Conservation (phyloP, 2,329 filamentous ascomycete species). For the Fusarium dlaminii region DNA sequence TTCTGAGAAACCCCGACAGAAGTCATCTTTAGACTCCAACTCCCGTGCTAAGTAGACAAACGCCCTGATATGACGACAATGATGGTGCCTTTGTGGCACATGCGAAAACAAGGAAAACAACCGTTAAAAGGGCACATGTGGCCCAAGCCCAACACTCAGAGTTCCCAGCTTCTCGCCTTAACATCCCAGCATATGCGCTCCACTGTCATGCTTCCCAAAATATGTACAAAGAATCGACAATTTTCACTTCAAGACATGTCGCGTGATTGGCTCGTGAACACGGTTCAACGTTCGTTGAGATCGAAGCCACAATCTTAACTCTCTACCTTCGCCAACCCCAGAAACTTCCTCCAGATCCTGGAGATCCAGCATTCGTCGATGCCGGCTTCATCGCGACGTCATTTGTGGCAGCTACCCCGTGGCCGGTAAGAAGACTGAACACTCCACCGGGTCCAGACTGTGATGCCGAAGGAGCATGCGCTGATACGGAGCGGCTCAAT, state of each 20-base stretch:
- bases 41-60: conserved; percentile 42
- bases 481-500: conserved; percentile 54
- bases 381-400: conserved; percentile 43
- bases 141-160: conserved; percentile 12
- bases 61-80: conserved; percentile 35
- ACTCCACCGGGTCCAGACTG: conserved; percentile 58
- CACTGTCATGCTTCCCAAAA: conserved; percentile 27
- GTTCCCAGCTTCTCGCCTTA: conserved; percentile 21
- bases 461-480: conserved; percentile 42
- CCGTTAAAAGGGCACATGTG: conserved; percentile 12
- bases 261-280: conserved; percentile 18
- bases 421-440: conserved; percentile 59
- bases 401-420: conserved; percentile 35
- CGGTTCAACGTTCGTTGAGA: not conserved
- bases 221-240: conserved; percentile 40
- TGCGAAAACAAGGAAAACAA: conserved; percentile 30
- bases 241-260: conserved; percentile 5
- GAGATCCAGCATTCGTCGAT: conserved; percentile 33
- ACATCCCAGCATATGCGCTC: conserved; percentile 33
- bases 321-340: conserved; percentile 59
- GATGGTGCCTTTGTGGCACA: conserved; percentile 25
- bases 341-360: conserved; percentile 57
- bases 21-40: conserved; percentile 32
- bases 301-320: not conserved
- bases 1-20: conserved; percentile 19